Percentiles rank a stretch among this genome's conserved stretches.
Evolutionary conservation across 768 basidiomycete genomes (phyloP).

Genomic region (Boletus speciosus): DNA sequence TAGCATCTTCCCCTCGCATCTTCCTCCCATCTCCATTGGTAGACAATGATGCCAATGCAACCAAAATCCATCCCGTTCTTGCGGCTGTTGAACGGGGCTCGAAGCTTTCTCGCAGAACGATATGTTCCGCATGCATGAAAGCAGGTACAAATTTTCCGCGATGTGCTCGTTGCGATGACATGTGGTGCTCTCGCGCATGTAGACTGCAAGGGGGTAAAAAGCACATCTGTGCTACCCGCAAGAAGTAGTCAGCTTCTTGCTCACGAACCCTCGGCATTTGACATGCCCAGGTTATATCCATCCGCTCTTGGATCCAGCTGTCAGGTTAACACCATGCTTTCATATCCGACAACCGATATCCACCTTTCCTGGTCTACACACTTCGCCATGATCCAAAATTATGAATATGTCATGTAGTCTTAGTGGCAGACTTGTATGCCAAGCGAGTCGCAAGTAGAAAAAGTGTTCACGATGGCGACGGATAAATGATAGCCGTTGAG

Average conservation of each 20-base stretch:
- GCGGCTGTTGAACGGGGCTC: slow-evolving; percentile 51
- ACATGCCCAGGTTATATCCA: not conserved
- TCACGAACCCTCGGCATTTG: not conserved
- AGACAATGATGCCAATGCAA: slow-evolving; percentile 5
- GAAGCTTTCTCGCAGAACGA: slow-evolving; percentile 40
- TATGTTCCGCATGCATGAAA: slow-evolving; percentile 54
- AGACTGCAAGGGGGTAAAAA: slow-evolving; percentile 50
- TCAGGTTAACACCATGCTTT: not conserved
- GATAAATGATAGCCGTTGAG: not conserved
- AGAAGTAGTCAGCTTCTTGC: slow-evolving; percentile 5
- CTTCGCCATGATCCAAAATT: not conserved
- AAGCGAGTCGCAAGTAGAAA: not conserved
- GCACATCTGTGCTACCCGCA: slow-evolving; percentile 41
- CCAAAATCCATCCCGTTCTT: slow-evolving; percentile 42
- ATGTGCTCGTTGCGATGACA: slow-evolving; percentile 55
- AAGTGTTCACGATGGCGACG: not conserved
- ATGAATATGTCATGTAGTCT: not conserved
- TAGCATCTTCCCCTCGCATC: slow-evolving; percentile 4
- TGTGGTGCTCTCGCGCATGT: slow-evolving; percentile 66
- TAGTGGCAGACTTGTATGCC: not conserved
- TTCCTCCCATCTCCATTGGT: slow-evolving; percentile 19
- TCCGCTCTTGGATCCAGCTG: not conserved
- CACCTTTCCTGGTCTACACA: not conserved
- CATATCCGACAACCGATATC: not conserved
- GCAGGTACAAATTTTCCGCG: slow-evolving; percentile 54